These are phyloP conservation scores for Posidonia australis DNA, from an alignment of 106 monocot species.

Conservation along the genomic window DNA sequence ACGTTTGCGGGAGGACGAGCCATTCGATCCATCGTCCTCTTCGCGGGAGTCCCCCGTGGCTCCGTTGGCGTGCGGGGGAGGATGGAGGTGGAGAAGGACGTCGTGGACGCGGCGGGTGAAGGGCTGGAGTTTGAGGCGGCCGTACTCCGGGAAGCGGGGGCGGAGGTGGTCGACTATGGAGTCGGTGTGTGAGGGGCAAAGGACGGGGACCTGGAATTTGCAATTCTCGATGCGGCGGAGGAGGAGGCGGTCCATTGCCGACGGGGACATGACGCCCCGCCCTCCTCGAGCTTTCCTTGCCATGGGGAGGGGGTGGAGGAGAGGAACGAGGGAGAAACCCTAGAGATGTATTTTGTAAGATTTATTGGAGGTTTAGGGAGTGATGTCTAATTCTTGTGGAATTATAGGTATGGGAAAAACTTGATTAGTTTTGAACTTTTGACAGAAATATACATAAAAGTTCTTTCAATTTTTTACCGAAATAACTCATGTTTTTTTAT, in stretches of 20 bases:
- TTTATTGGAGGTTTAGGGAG: too few species aligned
- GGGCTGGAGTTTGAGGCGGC: conserved; percentile 30
- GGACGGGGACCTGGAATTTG: conserved; percentile 1
- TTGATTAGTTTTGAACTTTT: too few species aligned
- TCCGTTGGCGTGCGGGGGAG: background rate
- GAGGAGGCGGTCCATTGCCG: conserved; percentile 9
- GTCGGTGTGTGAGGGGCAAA: conserved; percentile 9
- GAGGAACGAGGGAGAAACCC: background rate
- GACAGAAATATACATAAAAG: too few species aligned
- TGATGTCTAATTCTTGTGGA: too few species aligned
- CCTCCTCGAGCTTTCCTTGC: background rate
- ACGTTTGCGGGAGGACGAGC: too few species aligned
- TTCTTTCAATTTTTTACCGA: too few species aligned
- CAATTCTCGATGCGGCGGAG: conserved; percentile 23
- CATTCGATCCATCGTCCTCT: background rate
- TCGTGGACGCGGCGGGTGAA: conserved; percentile 30
- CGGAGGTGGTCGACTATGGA: conserved; percentile 31
- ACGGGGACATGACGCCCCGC: background rate
- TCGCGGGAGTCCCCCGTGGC: background rate
- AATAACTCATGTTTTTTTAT: too few species aligned
- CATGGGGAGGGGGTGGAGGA: background rate
- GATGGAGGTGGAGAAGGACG: conserved; percentile 17
- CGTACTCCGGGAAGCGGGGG: conserved; percentile 35
- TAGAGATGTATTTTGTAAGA: too few species aligned
- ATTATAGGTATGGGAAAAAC: too few species aligned